Evolutionary conservation across 2,329 filamentous ascomycete genomes (phyloP).

Genomic region (Didymella glomerata): DNA sequence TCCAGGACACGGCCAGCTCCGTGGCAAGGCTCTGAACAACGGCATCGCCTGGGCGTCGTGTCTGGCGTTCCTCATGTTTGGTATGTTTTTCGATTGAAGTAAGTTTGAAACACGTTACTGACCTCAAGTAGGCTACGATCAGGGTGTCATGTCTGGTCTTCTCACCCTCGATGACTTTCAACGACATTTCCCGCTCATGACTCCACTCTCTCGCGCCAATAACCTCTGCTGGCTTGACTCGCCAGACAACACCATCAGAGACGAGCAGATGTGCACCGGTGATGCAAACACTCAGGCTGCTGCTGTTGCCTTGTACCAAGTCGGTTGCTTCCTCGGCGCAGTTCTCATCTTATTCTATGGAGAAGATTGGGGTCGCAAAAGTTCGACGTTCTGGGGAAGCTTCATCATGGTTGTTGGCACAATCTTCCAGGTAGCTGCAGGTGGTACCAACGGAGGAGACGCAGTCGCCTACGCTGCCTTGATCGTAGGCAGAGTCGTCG

Average conservation of each 20-base stretch:
- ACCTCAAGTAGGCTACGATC: constrained; percentile 60
- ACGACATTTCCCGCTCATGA: constrained; percentile 40
- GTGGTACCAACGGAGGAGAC: constrained; percentile 43
- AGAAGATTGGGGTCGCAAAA: constrained; percentile 62
- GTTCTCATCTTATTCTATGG: constrained; percentile 56
- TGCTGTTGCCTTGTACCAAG: constrained; percentile 29
- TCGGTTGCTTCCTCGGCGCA: constrained; percentile 55
- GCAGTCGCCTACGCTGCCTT: constrained; percentile 44
- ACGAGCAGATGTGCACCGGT: constrained; percentile 27
- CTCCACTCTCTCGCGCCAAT: constrained; percentile 24
- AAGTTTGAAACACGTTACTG: neutral
- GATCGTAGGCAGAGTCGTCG: constrained; percentile 60
- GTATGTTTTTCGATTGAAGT: neutral
- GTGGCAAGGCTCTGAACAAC: constrained; percentile 27
- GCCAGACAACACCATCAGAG: constrained; percentile 18
- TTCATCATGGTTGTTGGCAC: constrained; percentile 66
- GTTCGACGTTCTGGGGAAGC: constrained; percentile 31
- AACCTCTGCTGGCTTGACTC: constrained; percentile 28
- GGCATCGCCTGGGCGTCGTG: constrained; percentile 30
- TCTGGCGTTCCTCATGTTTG: constrained; percentile 53
- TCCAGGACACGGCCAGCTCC: constrained; percentile 23
- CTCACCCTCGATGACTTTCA: constrained; percentile 70
- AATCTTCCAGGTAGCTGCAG: constrained; percentile 64
- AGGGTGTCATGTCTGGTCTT: constrained; percentile 71
- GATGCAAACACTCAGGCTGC: constrained; percentile 28